Percentiles rank a stretch among this genome's conserved stretches.
These are phyloP conservation scores for Lyophyllum shimeji DNA, from an alignment of 768 basidiomycete species.

Conservation along the genomic window DNA sequence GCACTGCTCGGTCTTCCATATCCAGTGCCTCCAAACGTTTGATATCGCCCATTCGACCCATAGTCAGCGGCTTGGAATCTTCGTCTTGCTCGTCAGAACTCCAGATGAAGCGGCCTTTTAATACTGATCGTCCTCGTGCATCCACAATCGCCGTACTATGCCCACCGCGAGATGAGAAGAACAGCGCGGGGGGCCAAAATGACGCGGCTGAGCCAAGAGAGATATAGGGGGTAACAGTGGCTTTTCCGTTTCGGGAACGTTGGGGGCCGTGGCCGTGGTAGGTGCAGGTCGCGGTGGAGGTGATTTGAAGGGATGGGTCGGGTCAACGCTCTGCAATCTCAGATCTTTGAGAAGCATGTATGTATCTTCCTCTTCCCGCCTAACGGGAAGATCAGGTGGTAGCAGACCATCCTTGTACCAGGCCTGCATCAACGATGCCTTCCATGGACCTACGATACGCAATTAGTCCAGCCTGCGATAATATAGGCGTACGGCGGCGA, in stretches of 20 bases:
- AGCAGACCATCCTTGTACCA: slow-evolving; percentile 87
- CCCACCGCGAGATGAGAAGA: slow-evolving; percentile 87
- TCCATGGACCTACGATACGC: slow-evolving; percentile 75
- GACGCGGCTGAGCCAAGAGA: slow-evolving; percentile 71
- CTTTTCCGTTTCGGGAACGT: slow-evolving; percentile 36
- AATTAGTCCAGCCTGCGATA: not conserved
- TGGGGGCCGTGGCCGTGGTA: slow-evolving; percentile 17
- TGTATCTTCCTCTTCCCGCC: slow-evolving; percentile 70
- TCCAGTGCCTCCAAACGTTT: slow-evolving; percentile 85
- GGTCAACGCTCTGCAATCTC: slow-evolving; percentile 76
- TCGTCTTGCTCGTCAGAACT: slow-evolving; percentile 61
- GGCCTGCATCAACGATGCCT: slow-evolving; percentile 81
- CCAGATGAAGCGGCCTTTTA: slow-evolving; percentile 81
- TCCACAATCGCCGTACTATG: slow-evolving; percentile 89
- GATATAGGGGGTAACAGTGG: slow-evolving; percentile 74
- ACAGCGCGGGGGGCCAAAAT: slow-evolving; percentile 84
- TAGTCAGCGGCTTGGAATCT: slow-evolving; percentile 29
- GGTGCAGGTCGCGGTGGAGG: slow-evolving; percentile 36
- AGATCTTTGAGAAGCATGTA: slow-evolving; percentile 74
- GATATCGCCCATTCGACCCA: slow-evolving; percentile 72
- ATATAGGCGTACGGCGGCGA: not conserved
- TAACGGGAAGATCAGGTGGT: slow-evolving; percentile 79
- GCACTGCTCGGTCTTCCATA: slow-evolving; percentile 68
- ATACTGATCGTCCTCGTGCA: slow-evolving; percentile 79
- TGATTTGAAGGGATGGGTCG: slow-evolving; percentile 73